Conservation (phyloP, 192 early-diverging fungal genomes). For the Gryganskiella cystojenkinii region DNA sequence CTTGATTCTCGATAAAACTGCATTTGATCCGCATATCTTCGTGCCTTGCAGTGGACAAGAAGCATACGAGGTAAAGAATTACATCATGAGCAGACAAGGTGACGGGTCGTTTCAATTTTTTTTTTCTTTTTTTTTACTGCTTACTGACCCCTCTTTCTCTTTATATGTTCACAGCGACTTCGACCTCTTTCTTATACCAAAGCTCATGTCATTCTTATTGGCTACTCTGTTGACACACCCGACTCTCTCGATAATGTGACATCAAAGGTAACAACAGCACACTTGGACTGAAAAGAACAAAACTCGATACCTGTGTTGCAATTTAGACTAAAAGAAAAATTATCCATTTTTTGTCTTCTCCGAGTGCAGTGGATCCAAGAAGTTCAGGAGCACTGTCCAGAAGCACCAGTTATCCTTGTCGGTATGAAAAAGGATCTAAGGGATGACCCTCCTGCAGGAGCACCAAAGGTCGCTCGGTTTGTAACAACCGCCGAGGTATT, state of each 20-base stretch:
- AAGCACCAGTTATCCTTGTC: conserved; percentile 86
- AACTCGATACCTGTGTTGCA: no score
- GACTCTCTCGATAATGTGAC: conserved; percentile 86
- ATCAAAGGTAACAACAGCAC: conserved; percentile 60
- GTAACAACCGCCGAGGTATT: conserved; percentile 78
- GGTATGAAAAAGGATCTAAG: conserved; percentile 93
- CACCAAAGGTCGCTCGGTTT: conserved; percentile 73
- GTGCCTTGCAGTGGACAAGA: conserved; percentile 61
- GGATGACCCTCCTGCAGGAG: conserved; percentile 74
- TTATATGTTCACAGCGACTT: conserved; percentile 74
- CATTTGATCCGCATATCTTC: neutral
- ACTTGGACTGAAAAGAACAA: neutral
- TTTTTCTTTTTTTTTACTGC: neutral
- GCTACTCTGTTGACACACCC: conserved; percentile 87
- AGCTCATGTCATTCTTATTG: conserved; percentile 93
- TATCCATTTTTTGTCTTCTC: neutral
- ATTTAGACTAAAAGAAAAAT: neutral
- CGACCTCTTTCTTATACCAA: conserved; percentile 94
- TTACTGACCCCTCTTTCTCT: neutral
- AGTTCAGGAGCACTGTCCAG: conserved; percentile 83
- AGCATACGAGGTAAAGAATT: conserved; percentile 62
- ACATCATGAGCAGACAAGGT: neutral
- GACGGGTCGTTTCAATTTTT: no score
- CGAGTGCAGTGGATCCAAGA: conserved; percentile 85
- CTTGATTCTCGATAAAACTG: neutral